Percentiles rank a stretch among this genome's conserved stretches.
Conservation (phyloP, 306 rosid genomes). For the Delonix regia region DNA sequence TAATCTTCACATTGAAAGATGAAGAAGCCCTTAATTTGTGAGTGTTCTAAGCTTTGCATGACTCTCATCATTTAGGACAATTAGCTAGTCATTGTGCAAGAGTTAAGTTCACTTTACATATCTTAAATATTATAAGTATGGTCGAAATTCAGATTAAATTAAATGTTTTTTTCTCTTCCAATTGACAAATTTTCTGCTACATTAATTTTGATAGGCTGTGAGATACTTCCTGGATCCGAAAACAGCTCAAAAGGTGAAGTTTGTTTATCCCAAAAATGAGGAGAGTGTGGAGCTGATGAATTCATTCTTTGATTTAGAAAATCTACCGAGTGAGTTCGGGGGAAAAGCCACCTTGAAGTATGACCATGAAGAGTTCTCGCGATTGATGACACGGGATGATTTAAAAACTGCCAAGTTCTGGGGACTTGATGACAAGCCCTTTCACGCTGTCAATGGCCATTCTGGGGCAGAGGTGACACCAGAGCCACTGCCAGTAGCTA, state of each 20-base stretch:
- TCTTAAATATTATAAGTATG: too few species aligned
- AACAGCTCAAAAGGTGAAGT: slow-evolving; percentile 82
- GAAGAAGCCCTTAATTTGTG: not conserved
- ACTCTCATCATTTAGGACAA: not conserved
- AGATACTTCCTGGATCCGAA: slow-evolving; percentile 78
- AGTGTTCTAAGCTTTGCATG: not conserved
- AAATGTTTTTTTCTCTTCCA: not conserved
- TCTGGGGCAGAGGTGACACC: slow-evolving; percentile 56
- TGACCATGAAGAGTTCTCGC: slow-evolving; percentile 86
- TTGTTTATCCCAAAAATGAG: slow-evolving; percentile 70
- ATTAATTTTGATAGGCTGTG: slow-evolving; percentile 57
- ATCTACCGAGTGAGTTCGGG: slow-evolving; percentile 85
- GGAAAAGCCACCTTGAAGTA: slow-evolving; percentile 77
- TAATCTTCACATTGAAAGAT: slow-evolving; percentile 1
- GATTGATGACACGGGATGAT: slow-evolving; percentile 77
- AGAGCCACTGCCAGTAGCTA: slow-evolving; percentile 32
- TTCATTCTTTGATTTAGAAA: slow-evolving; percentile 72
- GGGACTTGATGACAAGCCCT: slow-evolving; percentile 63
- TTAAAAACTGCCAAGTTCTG: slow-evolving; percentile 81
- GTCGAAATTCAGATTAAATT: too few species aligned
- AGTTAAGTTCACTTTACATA: not conserved
- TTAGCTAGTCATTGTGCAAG: not conserved
- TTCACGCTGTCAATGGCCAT: slow-evolving; percentile 45
- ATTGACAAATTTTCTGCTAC: slow-evolving; percentile 14
- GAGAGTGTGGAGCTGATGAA: slow-evolving; percentile 85